Evolutionary conservation across 1,139 yeast species (phyloP).

Genomic region (Kodamaea ohmeri): DNA sequence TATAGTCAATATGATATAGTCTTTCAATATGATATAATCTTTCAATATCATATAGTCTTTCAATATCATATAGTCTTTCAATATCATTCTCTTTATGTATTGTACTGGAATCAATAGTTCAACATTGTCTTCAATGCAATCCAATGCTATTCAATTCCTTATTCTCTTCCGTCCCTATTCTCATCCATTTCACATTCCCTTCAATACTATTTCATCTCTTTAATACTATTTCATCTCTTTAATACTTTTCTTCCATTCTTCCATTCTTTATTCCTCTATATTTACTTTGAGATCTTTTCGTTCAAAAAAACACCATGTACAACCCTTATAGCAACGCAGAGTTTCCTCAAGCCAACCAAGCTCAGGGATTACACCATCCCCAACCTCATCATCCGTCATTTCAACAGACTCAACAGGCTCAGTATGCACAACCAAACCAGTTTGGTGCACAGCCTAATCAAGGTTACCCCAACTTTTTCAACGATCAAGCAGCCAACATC

Average conservation of each 20-base stretch:
- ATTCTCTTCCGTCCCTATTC: too few relatives aligned
- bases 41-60: too few relatives aligned
- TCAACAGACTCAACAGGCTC: slow-evolving; percentile 16
- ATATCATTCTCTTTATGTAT: too few relatives aligned
- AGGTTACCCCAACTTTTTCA: slow-evolving; percentile 45
- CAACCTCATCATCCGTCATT: slow-evolving; percentile 30
- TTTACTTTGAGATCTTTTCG: slow-evolving; percentile 1
- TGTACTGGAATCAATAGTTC: too few relatives aligned
- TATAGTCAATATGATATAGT: too few relatives aligned
- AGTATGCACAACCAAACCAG: slow-evolving; percentile 17
- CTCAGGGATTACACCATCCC: slow-evolving; percentile 30
- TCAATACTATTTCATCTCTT: too few relatives aligned
- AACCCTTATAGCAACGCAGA: slow-evolving; percentile 41
- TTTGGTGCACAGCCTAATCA: slow-evolving; percentile 13
- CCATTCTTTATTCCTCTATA: not conserved
- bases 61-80: too few relatives aligned
- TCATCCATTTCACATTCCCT: too few relatives aligned
- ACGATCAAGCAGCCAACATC: slow-evolving; percentile 79
- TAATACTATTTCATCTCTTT: too few relatives aligned
- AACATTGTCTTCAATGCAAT: too few relatives aligned
- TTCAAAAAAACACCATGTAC: slow-evolving; percentile 28
- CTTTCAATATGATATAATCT: too few relatives aligned
- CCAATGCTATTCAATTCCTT: too few relatives aligned
- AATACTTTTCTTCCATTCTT: not conserved
- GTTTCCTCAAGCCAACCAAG: slow-evolving; percentile 11